phyloP scores from a whole-genome alignment of 2,329 filamentous ascomycete species.

The Microdochium nivale region DNA sequence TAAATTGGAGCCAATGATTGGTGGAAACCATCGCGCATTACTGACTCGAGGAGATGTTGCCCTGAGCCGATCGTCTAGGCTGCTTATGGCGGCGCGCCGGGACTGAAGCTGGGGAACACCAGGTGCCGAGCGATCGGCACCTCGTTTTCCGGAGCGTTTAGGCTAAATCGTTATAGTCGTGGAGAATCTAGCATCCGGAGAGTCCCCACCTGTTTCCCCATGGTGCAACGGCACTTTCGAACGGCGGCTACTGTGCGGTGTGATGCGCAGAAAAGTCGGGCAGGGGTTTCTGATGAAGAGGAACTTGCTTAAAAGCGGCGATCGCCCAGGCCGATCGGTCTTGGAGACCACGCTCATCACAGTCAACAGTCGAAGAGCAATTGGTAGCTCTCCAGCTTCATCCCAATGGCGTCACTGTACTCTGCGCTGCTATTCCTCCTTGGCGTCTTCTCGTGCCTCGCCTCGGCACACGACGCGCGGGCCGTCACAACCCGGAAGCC shows the following conservation, averaged over 20 bases:
- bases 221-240: neutral
- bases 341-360: neutral
- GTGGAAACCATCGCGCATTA: neutral
- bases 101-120: neutral
- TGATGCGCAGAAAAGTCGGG: no score
- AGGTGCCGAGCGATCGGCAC: neutral
- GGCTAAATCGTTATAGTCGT: neutral
- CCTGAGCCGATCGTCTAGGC: neutral
- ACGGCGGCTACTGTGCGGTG: neutral
- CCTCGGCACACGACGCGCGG: neutral
- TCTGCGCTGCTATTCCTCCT: neutral
- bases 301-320: neutral
- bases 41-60: neutral
- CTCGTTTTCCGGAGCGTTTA: neutral
- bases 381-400: neutral
- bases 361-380: neutral
- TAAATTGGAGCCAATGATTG: neutral
- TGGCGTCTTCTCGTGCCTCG: neutral
- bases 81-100: neutral
- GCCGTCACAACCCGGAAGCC: slow-evolving; percentile 20
- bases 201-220: neutral
- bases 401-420: neutral
- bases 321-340: neutral
- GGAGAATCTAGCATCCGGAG: neutral
- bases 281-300: neutral